Evolutionary conservation across 2,329 filamentous ascomycete genomes (phyloP), one percentile per base, ranked within the genome.

Genomic region (Ceratocystis destructans): DNA sequence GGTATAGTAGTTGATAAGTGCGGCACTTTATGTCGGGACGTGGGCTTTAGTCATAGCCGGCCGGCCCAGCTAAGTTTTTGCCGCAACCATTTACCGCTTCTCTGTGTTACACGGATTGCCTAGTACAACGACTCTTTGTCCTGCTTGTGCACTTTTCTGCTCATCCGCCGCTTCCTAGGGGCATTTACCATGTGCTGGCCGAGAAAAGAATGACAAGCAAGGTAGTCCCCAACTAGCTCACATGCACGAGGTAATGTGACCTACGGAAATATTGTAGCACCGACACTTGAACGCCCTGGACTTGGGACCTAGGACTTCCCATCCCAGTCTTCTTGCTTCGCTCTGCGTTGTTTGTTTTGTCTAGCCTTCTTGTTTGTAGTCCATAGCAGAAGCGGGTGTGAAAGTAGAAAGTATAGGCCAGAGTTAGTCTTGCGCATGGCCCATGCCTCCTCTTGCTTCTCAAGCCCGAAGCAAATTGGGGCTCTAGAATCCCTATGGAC

Each of bases 81-180:
- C 53, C 53, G 53, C 5, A 31, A 25, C 28, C 28, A 33, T 57
- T n/a, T 57, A 28, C 53, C 53, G 53, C 28, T 57, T 22, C 22
- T 57, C 53, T 57, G 53, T 57, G 53, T 57, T 57, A 57, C 53
- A 57, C 53, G 53, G 53, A 31, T 31, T 15, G 28, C 22, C 53
- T 15, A 15, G 53, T 57, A 57, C 12, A 20, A 20, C 25, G 25
- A 33, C 53, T 57, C 53, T 57, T 57, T n/a, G 53, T 57, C 53
- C 28, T 57, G 25, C 22, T 31, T 28, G 22, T 17, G 53, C 15
- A 3, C 8, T 57, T 57, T 33, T 57, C 53, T 28, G 28, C 5
- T 15, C 28, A 1, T 31, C 28, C 28, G 4, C 25, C 6, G 2
- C 12, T 5, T n/a, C 53, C 31, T 57, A 15, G n/a, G 28, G 53